Base-by-base conservation (phyloP, 2,329 filamentous ascomycete species). In the Cadophora gregata region DNA sequence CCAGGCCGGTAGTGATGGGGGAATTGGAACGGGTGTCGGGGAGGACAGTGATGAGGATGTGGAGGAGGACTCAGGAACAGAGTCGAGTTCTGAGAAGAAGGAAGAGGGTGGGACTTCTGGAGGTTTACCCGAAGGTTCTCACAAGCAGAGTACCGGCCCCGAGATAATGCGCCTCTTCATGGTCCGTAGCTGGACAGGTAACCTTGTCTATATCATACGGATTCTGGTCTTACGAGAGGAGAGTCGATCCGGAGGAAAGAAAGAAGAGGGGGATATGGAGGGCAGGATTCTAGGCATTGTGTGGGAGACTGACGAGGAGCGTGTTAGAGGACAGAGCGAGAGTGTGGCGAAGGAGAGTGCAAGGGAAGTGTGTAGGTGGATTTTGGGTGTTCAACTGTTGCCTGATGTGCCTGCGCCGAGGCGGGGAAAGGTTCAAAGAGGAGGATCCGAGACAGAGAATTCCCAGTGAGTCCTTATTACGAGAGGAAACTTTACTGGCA, bases 291-390 rank as follows among this genome's bases (percentile, higher is more conserved):
- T 45, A 19, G 56, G 55, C 3, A 42, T 68, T 29, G 14, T 10
- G 4, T 69, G 51, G 56, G 67, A 67, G 50, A 51, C 25, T 24
- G 51, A 50, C 31, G 24, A 55, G 56, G 24, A 45, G 6, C 27
- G 45, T 38, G 38, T 48, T 2, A 45, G 14, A 24, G 58, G 38
- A 5, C 53, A 65, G 59, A 27, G 59, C 45, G 61, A 58, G 29
- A 45, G 53, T 38, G 42, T 51, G 16, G 64, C 59, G 42, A 69
- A 69, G 64, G 55, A 63, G 36, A 58, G 6, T 19, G 64, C 60
- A n/a, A 65, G 51, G 14, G 64, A 63, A 58, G 53, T 69, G 25
- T 69, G 64, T 67, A 67, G 59, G 21, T 69, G 64, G 67, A 58
- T 66, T 58, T 50, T 68, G 38, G 60, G 55, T 0, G 48, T 59